These are phyloP conservation scores for Amesomyces nigricolor DNA, from an alignment of 2,329 filamentous ascomycete species.

Conservation along the genomic window DNA sequence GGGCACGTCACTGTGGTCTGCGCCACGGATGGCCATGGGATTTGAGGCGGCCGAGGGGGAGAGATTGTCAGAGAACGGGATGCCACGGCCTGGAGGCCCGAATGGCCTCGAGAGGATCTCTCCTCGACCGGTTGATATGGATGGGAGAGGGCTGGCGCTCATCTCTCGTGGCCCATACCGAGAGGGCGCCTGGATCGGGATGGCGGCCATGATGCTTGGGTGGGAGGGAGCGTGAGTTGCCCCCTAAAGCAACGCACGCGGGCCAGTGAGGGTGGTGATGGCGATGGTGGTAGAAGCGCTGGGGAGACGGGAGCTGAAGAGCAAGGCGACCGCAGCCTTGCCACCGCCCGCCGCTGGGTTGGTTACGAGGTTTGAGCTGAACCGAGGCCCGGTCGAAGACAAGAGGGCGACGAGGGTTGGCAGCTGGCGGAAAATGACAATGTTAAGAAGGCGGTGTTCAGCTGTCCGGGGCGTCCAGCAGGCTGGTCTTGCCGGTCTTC, in stretches of 20 bases:
- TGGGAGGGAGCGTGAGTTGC: neutral
- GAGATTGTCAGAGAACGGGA: slow-evolving; percentile 21
- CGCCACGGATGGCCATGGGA: slow-evolving; percentile 41
- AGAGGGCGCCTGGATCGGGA: slow-evolving; percentile 24
- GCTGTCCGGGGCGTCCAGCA: neutral
- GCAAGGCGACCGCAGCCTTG: slow-evolving; percentile 19
- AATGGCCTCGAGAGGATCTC: slow-evolving; percentile 19
- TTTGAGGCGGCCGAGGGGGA: slow-evolving; percentile 25
- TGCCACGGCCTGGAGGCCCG: slow-evolving; percentile 10
- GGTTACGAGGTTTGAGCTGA: slow-evolving; percentile 15
- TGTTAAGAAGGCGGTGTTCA: neutral
- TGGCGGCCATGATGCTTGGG: slow-evolving; percentile 22
- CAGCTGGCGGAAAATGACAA: neutral
- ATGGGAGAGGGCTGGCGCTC: slow-evolving; percentile 21
- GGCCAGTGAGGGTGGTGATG: neutral
- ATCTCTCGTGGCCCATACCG: slow-evolving; percentile 22
- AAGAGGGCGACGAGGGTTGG: neutral
- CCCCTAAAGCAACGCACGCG: neutral
- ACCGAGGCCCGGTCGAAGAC: slow-evolving; percentile 5
- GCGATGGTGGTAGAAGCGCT: neutral
- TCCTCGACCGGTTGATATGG: slow-evolving; percentile 24
- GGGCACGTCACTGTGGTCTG: slow-evolving; percentile 32
- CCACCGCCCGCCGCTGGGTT: slow-evolving; percentile 10
- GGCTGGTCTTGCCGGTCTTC: slow-evolving; percentile 1
- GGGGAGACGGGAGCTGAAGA: slow-evolving; percentile 15